A percentile compares a stretch with the other conserved stretches of the same genome.
Evolutionary conservation across 2,329 filamentous ascomycete genomes (phyloP).

Genomic region (Penicillium corylophilum): DNA sequence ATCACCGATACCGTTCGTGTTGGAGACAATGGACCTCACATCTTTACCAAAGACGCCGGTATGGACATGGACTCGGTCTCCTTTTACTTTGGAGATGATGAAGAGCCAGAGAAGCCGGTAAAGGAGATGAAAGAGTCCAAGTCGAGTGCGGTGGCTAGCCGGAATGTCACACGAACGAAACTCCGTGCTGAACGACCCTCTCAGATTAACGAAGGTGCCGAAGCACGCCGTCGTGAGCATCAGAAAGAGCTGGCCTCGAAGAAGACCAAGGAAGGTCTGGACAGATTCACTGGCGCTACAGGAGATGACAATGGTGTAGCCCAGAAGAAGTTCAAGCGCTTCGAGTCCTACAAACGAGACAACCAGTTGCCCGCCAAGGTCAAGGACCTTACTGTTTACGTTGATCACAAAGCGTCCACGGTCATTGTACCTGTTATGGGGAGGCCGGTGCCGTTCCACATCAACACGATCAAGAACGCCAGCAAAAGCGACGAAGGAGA

Average conservation of each 20-base stretch:
- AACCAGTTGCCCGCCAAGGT: constrained; percentile 84
- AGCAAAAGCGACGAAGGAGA: constrained; percentile 97
- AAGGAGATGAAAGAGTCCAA: constrained; percentile 80
- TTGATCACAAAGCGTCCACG: constrained; percentile 86
- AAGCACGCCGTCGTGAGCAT: constrained; percentile 82
- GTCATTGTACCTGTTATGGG: constrained; percentile 97
- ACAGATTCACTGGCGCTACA: constrained; percentile 80
- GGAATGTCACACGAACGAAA: constrained; percentile 93
- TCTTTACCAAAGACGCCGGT: constrained; percentile 91
- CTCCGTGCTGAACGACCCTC: constrained; percentile 87
- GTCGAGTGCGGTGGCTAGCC: constrained; percentile 83
- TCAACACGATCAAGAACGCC: constrained; percentile 97
- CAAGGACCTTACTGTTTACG: constrained; percentile 82
- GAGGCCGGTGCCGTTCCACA: constrained; percentile 94
- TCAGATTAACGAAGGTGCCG: constrained; percentile 84
- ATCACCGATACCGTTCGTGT: constrained; percentile 93
- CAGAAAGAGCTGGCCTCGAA: constrained; percentile 85
- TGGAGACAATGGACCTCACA: constrained; percentile 63
- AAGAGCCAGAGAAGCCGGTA: constrained; percentile 73
- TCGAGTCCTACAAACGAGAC: constrained; percentile 98
- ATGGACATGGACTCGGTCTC: constrained; percentile 91
- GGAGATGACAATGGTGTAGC: constrained; percentile 84
- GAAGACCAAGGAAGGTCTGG: constrained; percentile 86
- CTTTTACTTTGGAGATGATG: constrained; percentile 98
- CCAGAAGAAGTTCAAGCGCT: constrained; percentile 97